Evolutionary conservation across 257 asterid species (phyloP).

Genomic region (Leptodermis oblonga): DNA sequence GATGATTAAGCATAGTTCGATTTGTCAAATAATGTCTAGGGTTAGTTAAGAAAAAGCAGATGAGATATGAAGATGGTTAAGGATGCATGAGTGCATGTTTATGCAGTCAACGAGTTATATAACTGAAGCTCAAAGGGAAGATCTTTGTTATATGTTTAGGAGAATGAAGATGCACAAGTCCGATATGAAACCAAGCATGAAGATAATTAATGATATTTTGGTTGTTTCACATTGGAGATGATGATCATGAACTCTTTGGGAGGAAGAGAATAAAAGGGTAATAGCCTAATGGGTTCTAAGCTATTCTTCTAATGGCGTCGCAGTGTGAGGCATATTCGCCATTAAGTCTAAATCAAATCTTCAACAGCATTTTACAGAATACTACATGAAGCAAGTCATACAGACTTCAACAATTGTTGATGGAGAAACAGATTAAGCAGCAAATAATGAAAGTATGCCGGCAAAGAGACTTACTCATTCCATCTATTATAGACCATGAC

Average conservation of each 20-base stretch:
- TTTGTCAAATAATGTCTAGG: not conserved
- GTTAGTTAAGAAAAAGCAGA: not conserved
- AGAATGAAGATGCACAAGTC: not conserved
- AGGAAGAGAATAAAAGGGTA: not conserved
- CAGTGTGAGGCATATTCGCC: not conserved
- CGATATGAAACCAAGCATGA: not conserved
- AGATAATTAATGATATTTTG: not conserved
- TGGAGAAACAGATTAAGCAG: not conserved
- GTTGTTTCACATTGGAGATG: not conserved
- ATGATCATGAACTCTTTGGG: not conserved
- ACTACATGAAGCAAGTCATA: not conserved
- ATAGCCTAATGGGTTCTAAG: not conserved
- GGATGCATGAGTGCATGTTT: not conserved
- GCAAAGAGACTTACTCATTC: constrained; percentile 58
- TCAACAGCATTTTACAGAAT: not conserved
- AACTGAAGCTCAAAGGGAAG: no score
- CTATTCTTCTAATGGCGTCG: not conserved
- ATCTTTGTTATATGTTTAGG: not conserved
- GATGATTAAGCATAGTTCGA: not conserved
- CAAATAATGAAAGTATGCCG: not conserved
- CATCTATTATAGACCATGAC: constrained; percentile 88
- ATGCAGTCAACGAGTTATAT: not conserved
- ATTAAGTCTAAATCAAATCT: not conserved
- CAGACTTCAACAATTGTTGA: not conserved
- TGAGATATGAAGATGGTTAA: not conserved